These are phyloP conservation scores for Erodium trifolium DNA, from an alignment of 441 rosid species.

Conservation along the genomic window DNA sequence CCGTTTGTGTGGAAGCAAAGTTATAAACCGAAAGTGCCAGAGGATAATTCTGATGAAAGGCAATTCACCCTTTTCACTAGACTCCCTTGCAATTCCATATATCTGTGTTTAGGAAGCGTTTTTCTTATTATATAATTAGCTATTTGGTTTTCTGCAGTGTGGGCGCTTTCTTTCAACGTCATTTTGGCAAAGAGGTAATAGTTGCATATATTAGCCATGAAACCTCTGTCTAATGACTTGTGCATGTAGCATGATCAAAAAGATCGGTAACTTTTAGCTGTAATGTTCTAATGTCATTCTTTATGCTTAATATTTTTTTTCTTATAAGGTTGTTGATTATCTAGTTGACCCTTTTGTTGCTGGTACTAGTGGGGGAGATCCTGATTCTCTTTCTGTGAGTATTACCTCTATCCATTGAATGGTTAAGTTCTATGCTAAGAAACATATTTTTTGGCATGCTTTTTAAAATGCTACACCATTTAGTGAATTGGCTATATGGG, in stretches of 20 bases:
- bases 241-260: neutral
- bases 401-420: constrained; percentile 15
- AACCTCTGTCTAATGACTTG: neutral
- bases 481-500: constrained; percentile 11
- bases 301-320: constrained; percentile 18
- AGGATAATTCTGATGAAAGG: constrained; percentile 51
- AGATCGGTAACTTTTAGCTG: constrained; percentile 9
- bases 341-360: constrained; percentile 90
- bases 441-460: neutral
- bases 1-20: constrained; percentile 80
- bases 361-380: constrained; percentile 86
- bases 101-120: constrained; percentile 12
- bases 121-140: constrained; percentile 17
- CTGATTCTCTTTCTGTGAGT: constrained; percentile 90
- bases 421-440: neutral
- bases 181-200: constrained; percentile 89
- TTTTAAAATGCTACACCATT: neutral
- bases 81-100: neutral
- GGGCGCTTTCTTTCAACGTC: constrained; percentile 74
- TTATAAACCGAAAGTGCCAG: constrained; percentile 35
- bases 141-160: constrained; percentile 49
- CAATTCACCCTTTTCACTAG: constrained; percentile 11
- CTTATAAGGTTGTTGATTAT: constrained; percentile 81
- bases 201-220: constrained; percentile 10
- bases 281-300: constrained; percentile 7